Conservation (phyloP, 2,329 filamentous ascomycete species). For the Hypoxylon sp. region DNA sequence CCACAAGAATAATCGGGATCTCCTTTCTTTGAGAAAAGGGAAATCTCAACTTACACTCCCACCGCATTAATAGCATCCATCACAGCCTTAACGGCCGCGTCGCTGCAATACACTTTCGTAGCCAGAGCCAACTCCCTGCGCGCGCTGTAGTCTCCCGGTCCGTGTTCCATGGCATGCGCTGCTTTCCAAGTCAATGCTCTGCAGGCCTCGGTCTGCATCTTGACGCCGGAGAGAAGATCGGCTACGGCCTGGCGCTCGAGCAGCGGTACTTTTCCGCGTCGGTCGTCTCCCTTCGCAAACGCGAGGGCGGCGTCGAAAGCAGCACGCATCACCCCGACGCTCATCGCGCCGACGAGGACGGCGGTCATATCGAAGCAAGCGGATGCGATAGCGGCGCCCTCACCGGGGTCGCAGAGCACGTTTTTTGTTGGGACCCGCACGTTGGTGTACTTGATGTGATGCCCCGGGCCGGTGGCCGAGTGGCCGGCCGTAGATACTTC, state of each 20-base stretch:
- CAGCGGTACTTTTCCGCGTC: slow-evolving; percentile 59
- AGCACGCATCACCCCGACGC: slow-evolving; percentile 64
- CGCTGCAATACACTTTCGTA: slow-evolving; percentile 64
- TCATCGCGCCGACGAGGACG: slow-evolving; percentile 66
- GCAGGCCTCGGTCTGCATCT: slow-evolving; percentile 63
- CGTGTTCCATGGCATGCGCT: slow-evolving; percentile 57
- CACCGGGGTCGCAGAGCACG: slow-evolving; percentile 58
- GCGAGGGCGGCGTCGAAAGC: slow-evolving; percentile 63
- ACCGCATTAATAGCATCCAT: slow-evolving; percentile 64
- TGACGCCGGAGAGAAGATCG: slow-evolving; percentile 64
- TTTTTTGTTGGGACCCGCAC: slow-evolving; percentile 61
- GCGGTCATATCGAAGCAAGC: slow-evolving; percentile 58
- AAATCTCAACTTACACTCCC: slow-evolving; percentile 56
- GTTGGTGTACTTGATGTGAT: slow-evolving; percentile 61
- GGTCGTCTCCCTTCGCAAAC: slow-evolving; percentile 61
- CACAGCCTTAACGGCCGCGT: slow-evolving; percentile 60
- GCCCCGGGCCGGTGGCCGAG: slow-evolving; percentile 58
- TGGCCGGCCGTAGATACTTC: slow-evolving; percentile 61
- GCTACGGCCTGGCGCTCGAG: slow-evolving; percentile 63
- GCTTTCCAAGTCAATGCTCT: slow-evolving; percentile 65
- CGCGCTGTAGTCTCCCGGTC: slow-evolving; percentile 54
- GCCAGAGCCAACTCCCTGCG: slow-evolving; percentile 60
- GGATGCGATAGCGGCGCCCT: slow-evolving; percentile 57
- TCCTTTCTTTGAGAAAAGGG: neutral
- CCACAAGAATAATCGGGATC: neutral